A percentile compares a stretch with the other conserved stretches of the same genome.
Evolutionary conservation across 176 grass and related monocot species (phyloP).

Genomic region (Neostapfia colusana): DNA sequence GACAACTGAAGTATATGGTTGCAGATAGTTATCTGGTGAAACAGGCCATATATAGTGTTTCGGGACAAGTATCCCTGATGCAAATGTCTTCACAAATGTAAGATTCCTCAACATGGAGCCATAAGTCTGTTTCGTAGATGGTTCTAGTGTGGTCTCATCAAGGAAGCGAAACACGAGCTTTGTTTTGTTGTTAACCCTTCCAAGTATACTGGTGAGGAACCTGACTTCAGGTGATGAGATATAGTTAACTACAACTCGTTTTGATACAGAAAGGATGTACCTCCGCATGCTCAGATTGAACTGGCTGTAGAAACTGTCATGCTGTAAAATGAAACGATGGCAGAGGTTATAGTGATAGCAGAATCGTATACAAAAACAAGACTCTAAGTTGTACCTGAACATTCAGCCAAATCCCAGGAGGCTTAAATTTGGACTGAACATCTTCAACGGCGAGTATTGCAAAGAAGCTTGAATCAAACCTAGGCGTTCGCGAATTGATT

Average conservation of each 20-base stretch:
- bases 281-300: slow-evolving; percentile 88
- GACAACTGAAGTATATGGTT: slow-evolving; percentile 57
- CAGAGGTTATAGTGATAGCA: background rate
- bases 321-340: slow-evolving; percentile 54
- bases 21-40: slow-evolving; percentile 75
- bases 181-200: slow-evolving; percentile 54
- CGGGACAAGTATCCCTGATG: slow-evolving; percentile 90
- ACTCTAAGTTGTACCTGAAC: slow-evolving; percentile 57
- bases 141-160: slow-evolving; percentile 44
- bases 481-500: slow-evolving; percentile 36
- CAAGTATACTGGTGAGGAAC: slow-evolving; percentile 58
- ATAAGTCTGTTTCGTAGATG: slow-evolving; percentile 72
- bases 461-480: slow-evolving; percentile 51
- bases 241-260: slow-evolving; percentile 58
- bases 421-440: slow-evolving; percentile 56
- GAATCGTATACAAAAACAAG: background rate
- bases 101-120: slow-evolving; percentile 74
- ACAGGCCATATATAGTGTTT: slow-evolving; percentile 84
- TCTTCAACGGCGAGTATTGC: slow-evolving; percentile 70
- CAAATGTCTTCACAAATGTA: slow-evolving; percentile 86
- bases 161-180: slow-evolving; percentile 89
- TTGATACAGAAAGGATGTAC: slow-evolving; percentile 60
- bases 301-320: slow-evolving; percentile 80
- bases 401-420: slow-evolving; percentile 80
- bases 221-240: slow-evolving; percentile 80